These are phyloP conservation scores for Hypoxylon rickii DNA, from an alignment of 495 filamentous ascomycete genomes.

Conservation along the genomic window DNA sequence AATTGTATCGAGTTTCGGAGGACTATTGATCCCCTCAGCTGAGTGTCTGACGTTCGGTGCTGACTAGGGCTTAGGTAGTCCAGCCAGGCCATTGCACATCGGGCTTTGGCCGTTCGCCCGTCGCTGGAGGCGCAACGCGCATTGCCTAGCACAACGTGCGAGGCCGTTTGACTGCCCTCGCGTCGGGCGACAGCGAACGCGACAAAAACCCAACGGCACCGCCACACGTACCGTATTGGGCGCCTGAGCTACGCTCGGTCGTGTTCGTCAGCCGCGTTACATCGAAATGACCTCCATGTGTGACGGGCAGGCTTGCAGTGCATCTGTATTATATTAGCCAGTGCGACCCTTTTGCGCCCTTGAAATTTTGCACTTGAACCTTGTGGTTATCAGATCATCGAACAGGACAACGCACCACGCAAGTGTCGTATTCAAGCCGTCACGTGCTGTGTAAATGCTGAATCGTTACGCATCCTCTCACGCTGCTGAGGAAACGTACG, in stretches of 20 bases:
- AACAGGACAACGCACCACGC: neutral
- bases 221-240: slow-evolving; percentile 9
- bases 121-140: slow-evolving; percentile 14
- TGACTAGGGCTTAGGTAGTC: slow-evolving; percentile 4
- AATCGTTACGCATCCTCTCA: slow-evolving; percentile 1
- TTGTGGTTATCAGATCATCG: slow-evolving; percentile 2
- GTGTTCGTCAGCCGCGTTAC: slow-evolving; percentile 27
- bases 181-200: slow-evolving; percentile 1
- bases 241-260: slow-evolving; percentile 7
- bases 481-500: neutral
- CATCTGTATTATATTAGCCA: slow-evolving; percentile 18
- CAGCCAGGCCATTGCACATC: too few species aligned
- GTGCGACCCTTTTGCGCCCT: slow-evolving; percentile 3
- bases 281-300: slow-evolving; percentile 20
- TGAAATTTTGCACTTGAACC: slow-evolving; percentile 1
- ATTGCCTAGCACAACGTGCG: slow-evolving; percentile 18
- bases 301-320: slow-evolving; percentile 8
- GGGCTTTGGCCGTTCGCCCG: slow-evolving; percentile 6
- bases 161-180: slow-evolving; percentile 6
- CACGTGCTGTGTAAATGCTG: slow-evolving; percentile 9
- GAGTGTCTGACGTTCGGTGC: slow-evolving; percentile 9
- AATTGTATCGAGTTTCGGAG: neutral
- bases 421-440: slow-evolving; percentile 4
- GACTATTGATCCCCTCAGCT: slow-evolving; percentile 12
- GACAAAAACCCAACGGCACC: slow-evolving; percentile 5